Evolutionary conservation across 2,329 filamentous ascomycete species (phyloP).

Genomic region (Clarireedia hainanense): DNA sequence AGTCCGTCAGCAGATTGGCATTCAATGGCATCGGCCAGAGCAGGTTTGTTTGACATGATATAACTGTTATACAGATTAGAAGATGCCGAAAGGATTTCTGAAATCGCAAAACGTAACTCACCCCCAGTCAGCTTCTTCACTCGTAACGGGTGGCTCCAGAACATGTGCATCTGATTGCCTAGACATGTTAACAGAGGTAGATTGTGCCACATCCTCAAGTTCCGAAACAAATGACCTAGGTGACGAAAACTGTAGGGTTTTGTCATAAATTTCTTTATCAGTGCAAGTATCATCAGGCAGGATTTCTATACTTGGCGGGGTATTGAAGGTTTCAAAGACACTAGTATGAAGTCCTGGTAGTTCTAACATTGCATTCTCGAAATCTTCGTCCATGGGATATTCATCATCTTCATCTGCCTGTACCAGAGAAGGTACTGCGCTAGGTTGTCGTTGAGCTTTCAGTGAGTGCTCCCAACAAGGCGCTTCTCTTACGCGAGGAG

Average conservation of each 20-base stretch:
- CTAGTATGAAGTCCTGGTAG: constrained; percentile 10
- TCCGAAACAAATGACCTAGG: constrained; percentile 7
- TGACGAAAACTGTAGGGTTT: constrained; percentile 24
- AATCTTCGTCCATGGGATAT: constrained; percentile 21
- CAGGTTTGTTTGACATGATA: neutral
- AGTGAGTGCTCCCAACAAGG: neutral
- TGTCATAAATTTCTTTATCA: constrained; percentile 22
- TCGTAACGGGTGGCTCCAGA: neutral
- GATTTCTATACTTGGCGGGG: constrained; percentile 16
- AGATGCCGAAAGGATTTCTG: neutral
- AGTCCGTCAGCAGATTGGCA: too few relatives aligned
- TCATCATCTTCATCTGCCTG: constrained; percentile 17
- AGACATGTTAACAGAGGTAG: constrained; percentile 11
- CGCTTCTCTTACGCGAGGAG: neutral
- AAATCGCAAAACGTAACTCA: neutral
- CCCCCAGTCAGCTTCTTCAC: constrained; percentile 6
- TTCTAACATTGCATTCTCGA: constrained; percentile 22
- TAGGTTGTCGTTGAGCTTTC: neutral
- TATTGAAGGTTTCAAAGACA: constrained; percentile 16
- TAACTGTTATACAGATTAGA: neutral
- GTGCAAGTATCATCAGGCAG: constrained; percentile 9
- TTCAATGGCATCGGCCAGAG: neutral
- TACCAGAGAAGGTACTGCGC: neutral
- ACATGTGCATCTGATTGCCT: constrained; percentile 4
- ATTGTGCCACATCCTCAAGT: neutral